phyloP scores from a whole-genome alignment of 2,329 filamentous ascomycete species.

The Colletotrichum gloeosporioides region DNA sequence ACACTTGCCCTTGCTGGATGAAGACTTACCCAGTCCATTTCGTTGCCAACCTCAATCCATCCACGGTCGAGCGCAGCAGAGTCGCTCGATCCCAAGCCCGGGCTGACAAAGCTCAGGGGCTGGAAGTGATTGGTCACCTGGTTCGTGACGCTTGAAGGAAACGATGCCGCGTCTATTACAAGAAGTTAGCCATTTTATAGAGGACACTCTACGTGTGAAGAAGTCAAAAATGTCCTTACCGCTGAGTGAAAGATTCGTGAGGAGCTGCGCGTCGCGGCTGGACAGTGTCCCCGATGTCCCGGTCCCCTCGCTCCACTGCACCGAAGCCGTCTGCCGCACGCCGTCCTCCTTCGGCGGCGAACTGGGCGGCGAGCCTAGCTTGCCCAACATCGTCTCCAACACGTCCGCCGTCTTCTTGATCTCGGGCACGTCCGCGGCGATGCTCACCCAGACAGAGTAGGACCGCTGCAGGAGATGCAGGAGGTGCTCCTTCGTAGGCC shows the following conservation, averaged over 20 bases:
- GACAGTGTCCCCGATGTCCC: conserved; percentile 18
- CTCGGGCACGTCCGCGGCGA: conserved; percentile 41
- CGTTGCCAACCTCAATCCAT: conserved; percentile 37
- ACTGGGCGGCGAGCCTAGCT: conserved; percentile 39
- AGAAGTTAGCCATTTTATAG: background rate
- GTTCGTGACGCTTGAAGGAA: background rate
- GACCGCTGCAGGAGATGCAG: conserved; percentile 46
- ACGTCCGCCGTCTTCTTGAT: conserved; percentile 52
- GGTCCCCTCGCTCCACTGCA: background rate
- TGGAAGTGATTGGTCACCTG: conserved; percentile 2
- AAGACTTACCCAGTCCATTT: conserved; percentile 44
- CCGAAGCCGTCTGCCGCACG: conserved; percentile 21
- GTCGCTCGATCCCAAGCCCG: conserved; percentile 22
- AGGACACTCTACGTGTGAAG: background rate
- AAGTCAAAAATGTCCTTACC: background rate
- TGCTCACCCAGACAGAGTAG: conserved; percentile 47
- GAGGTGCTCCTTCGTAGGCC: conserved; percentile 43
- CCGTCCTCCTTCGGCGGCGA: conserved; percentile 3
- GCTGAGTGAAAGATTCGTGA: conserved; percentile 23
- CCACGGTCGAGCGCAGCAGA: conserved; percentile 38
- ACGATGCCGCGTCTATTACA: background rate
- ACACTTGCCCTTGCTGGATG: background rate
- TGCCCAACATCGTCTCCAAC: conserved; percentile 50
- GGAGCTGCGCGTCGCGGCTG: conserved; percentile 23
- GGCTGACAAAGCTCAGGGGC: conserved; percentile 1